A percentile compares a stretch with the other conserved stretches of the same genome.
Conservation (phyloP, 192 early-diverging fungal genomes). For the Podila horticola region DNA sequence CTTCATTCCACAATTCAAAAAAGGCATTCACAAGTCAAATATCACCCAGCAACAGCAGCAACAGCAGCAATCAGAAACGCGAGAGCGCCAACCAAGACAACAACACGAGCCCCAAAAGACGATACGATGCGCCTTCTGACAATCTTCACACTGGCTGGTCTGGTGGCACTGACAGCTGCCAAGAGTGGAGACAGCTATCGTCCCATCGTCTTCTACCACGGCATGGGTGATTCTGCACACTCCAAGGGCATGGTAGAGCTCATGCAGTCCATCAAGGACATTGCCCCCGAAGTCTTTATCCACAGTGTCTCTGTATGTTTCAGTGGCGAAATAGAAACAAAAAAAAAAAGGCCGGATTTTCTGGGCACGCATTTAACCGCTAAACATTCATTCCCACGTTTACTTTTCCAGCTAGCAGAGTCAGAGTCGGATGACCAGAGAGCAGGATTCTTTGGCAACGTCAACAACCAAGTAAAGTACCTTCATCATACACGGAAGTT, state of each 20-base stretch:
- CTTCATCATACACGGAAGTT: not conserved
- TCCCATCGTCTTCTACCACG: slow-evolving; percentile 87
- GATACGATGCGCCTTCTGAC: not conserved
- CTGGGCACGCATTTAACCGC: too few relatives aligned
- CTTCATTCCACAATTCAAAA: too few relatives aligned
- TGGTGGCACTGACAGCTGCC: not conserved
- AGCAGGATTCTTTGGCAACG: slow-evolving; percentile 87
- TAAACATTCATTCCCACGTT: not conserved
- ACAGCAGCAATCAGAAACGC: too few relatives aligned
- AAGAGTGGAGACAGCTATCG: not conserved
- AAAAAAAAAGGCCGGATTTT: too few relatives aligned
- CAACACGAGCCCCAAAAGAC: not conserved
- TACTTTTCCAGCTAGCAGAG: slow-evolving; percentile 21
- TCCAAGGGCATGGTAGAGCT: slow-evolving; percentile 71
- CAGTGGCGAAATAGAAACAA: not conserved
- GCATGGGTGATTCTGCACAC: slow-evolving; percentile 90
- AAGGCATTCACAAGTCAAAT: too few relatives aligned
- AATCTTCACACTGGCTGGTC: not conserved
- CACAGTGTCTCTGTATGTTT: slow-evolving; percentile 76
- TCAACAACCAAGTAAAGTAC: slow-evolving; percentile 75
- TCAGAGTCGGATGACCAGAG: slow-evolving; percentile 78
- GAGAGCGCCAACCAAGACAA: too few relatives aligned
- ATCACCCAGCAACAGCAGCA: too few relatives aligned
- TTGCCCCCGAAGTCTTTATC: slow-evolving; percentile 75
- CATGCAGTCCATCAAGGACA: slow-evolving; percentile 46